Evolutionary conservation across 1,284 basidiomycete genomes (phyloP), one percentile per base, ranked within the genome.

Genomic region (Xerocomus amazonicus): DNA sequence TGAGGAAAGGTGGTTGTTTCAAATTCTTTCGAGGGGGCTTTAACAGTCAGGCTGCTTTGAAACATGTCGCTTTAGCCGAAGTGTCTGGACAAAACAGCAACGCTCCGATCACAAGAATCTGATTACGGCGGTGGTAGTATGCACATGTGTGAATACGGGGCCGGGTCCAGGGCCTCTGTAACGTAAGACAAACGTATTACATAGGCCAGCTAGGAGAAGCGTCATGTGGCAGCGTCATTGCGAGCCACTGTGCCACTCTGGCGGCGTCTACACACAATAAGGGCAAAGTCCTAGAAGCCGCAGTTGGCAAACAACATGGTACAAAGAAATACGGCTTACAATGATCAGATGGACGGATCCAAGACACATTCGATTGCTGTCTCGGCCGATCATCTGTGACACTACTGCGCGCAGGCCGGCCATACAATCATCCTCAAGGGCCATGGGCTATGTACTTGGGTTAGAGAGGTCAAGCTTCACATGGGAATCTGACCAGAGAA

Each of bases 221-320:
- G 19, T 12, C 29, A 12, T 37, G 32, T 33, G 13, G 34, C 27
- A 34, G 29, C 27, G 16, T 50, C 44, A 19, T 33, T 28, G 42
- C 28, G 33, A 28, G 33, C 41, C 17, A 4, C 40, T 10, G 6
- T n/a, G 16, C 16, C 13, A 8, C 41, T 31, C 48, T 40, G 43
- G 29, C 47, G 52, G 38, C 51, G 43, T 43, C 44, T 43, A 29
- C 56, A 58, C 31, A 61, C 16, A 16, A 54, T 47, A 28, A 60
- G 35, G 28, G 59, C 60, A 37, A 60, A 59, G 45, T 63, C 59
- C 60, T 63, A 14, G 33, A 45, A 9, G 17, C 43, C 29, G n/a
- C 35, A 31, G 40, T 62, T 35, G 55, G 39, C 9, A 39, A 45
- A 16, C 4, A 17, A 17, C 26, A 36, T 3, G 16, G 31, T 28